A percentile compares a stretch with the other conserved stretches of the same genome.
Conservation (phyloP, 257 asterid genomes). For the Forsythia viridissima region DNA sequence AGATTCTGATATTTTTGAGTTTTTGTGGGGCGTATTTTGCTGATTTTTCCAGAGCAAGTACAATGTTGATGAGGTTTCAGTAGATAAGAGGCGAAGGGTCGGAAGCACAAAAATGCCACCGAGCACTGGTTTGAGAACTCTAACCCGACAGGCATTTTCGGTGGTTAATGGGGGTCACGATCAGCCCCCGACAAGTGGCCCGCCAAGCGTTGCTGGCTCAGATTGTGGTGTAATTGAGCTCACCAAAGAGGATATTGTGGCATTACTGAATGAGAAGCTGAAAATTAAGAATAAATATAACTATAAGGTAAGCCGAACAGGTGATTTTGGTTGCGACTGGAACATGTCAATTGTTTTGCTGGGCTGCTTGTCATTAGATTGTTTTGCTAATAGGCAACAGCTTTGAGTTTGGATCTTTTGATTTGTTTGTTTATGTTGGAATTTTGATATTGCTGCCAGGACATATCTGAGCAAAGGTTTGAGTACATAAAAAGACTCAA, state of each 20-base stretch:
- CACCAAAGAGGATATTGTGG: conserved; percentile 70
- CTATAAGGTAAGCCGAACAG: conserved; percentile 8
- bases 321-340: neutral
- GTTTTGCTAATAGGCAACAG: neutral
- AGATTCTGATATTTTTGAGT: neutral
- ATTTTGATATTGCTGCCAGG: conserved; percentile 47
- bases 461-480: conserved; percentile 66
- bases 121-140: conserved; percentile 44
- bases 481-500: conserved; percentile 73
- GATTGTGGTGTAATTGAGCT: conserved; percentile 61
- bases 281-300: conserved; percentile 64
- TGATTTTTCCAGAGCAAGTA: conserved; percentile 53
- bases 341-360: too few species aligned
- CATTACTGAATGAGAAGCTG: conserved; percentile 69
- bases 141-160: conserved; percentile 66
- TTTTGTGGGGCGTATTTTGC: conserved; percentile 3
- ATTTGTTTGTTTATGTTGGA: neutral
- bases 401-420: neutral
- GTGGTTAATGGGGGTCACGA: conserved; percentile 80
- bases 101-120: conserved; percentile 65
- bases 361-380: too few species aligned
- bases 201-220: conserved; percentile 69
- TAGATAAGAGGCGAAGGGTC: conserved; percentile 70
- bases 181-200: conserved; percentile 56
- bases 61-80: conserved; percentile 51